These are phyloP conservation scores for Leucosporidium creatinivorum DNA, from an alignment of 768 basidiomycete species.

Conservation along the genomic window DNA sequence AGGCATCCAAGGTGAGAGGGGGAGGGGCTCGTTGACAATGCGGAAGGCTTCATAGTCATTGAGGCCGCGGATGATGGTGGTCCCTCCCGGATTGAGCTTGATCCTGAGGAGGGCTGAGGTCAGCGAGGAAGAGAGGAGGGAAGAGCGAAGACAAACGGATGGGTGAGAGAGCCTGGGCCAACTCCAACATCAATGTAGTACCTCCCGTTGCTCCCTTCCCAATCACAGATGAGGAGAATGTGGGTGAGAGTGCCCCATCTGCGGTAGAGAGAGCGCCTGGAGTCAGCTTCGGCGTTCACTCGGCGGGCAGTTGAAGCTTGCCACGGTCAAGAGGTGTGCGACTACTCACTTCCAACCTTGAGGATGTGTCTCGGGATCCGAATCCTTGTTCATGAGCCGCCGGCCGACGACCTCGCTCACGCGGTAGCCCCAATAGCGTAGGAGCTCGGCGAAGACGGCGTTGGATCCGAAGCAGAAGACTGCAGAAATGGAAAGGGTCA, in stretches of 20 bases:
- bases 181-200: constrained; percentile 6
- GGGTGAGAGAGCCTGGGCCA: neutral
- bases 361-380: constrained; percentile 15
- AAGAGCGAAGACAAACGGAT: neutral
- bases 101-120: constrained; percentile 7
- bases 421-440: constrained; percentile 14
- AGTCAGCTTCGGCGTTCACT: no score
- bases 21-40: constrained; percentile 11
- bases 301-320: no score
- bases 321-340: no score
- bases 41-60: constrained; percentile 25
- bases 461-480: constrained; percentile 29
- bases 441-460: constrained; percentile 12
- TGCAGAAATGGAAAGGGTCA: neutral
- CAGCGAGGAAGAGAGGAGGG: constrained; percentile 5
- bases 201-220: constrained; percentile 13
- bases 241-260: constrained; percentile 24
- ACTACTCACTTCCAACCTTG: constrained; percentile 11
- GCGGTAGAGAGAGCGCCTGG: no score
- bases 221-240: constrained; percentile 11
- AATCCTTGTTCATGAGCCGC: constrained; percentile 8
- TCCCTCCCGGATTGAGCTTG: constrained; percentile 6
- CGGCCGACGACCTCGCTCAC: constrained; percentile 14
- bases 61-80: neutral
- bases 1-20: neutral